Base-by-base conservation (phyloP, 1,139 yeast genomes). In the Nadsonia starkeyi-henricii region DNA sequence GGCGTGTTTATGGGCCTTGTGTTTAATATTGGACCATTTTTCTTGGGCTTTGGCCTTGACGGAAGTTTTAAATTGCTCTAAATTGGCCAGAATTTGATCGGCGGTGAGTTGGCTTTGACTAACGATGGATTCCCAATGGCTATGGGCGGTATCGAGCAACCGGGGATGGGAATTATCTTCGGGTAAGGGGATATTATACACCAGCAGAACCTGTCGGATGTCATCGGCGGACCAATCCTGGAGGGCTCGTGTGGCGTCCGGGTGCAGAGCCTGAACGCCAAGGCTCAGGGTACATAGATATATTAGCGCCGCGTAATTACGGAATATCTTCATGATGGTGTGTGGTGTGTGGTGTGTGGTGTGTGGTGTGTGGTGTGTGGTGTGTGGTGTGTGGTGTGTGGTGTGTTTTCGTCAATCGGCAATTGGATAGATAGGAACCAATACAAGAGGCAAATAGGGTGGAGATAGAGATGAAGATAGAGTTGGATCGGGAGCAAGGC, bases 71-170 rank as follows among this genome's bases (percentile, higher is more conserved):
- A 57, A 44, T 33, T 52, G 50, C 13, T 55, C 51, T 43, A 54
- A 51, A 36, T 47, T 44, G 58, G 59, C 17, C 21, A 43, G 4
- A 13, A 47, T 43, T 39, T 47, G 46, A 17, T 47, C 46, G 20
- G 42, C 44, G n/a, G 41, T 44, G n/a, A 58, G 20, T 46, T 45
- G 36, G 45, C 50, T 37, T 53, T 49, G 45, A 17, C 48, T 46
- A 20, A 54, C 45, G 8, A 41, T 50, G n/a, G 49, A 39, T 39
- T 55, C 51, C 60, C 60, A 57, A 50, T 57, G 53, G 46, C 52
- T 48, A 46, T 50, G 52, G 20, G 56, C 59, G 18, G 51, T 48
- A 36, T 56, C 54, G 30, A 54, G 42, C 15, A 57, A 53, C 9
- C 53, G 52, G 33, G 53, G 52, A 30, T 55, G 51, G 45, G 55